A percentile compares a stretch with the other conserved stretches of the same genome.
Evolutionary conservation across 108 stramenopile species (phyloP).

Genomic region (Skeletonema potamos): DNA sequence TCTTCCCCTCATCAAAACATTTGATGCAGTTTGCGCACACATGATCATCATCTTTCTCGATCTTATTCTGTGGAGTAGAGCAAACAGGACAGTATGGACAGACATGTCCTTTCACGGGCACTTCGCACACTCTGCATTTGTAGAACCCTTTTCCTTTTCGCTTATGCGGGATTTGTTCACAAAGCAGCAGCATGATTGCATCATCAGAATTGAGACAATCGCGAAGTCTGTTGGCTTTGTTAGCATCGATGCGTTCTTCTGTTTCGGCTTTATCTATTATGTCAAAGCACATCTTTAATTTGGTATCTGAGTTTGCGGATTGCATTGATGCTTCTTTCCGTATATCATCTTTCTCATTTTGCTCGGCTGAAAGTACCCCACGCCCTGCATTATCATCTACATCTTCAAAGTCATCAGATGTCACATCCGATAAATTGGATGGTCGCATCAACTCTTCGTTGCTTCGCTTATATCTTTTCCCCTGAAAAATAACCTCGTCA

Average conservation of each 20-base stretch:
- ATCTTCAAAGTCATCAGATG: background rate
- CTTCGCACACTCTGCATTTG: slow-evolving; percentile 22
- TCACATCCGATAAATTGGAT: background rate
- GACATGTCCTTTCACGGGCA: slow-evolving; percentile 22
- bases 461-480: background rate
- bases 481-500: background rate
- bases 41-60: slow-evolving; percentile 17
- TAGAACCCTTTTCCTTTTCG: slow-evolving; percentile 21
- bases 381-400: background rate
- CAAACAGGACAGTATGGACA: slow-evolving; percentile 29
- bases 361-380: too few species aligned
- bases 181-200: background rate
- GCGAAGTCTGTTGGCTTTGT: background rate
- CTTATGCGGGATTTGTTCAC: slow-evolving; percentile 21
- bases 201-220: background rate
- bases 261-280: background rate
- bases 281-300: background rate
- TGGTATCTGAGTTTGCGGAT: background rate
- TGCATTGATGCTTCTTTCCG: background rate
- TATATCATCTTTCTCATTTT: background rate
- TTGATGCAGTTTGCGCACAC: slow-evolving; percentile 10
- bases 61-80: slow-evolving; percentile 20
- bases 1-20: slow-evolving; percentile 27
- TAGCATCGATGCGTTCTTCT: slow-evolving; percentile 3
- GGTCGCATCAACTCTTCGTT: background rate